Percentiles rank a stretch among this genome's conserved stretches.
phyloP scores from a whole-genome alignment of 2,329 filamentous ascomycete species.

The Nemania sp. region DNA sequence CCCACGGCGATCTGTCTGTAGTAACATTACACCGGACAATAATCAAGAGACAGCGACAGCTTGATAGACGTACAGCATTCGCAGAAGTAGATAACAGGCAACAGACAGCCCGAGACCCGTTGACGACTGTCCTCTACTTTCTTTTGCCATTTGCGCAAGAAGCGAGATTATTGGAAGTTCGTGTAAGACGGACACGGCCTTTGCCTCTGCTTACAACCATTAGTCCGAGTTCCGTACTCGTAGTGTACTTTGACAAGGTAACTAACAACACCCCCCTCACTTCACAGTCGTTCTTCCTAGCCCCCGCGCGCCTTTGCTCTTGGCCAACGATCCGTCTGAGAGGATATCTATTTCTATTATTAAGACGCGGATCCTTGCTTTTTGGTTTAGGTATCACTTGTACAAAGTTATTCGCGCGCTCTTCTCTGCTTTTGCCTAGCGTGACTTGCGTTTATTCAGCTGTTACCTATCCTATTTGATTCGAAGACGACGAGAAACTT shows the following conservation, averaged over 20 bases:
- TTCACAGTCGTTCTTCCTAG: conserved; percentile 6
- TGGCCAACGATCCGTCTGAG: conserved; percentile 19
- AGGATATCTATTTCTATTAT: conserved; percentile 23
- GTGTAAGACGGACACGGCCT: conserved; percentile 12
- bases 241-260: not conserved
- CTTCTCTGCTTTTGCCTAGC: not conserved
- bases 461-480: not conserved
- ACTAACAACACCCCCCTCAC: conserved; percentile 16
- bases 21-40: conserved; percentile 31
- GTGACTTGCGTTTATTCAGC: conserved; percentile 3
- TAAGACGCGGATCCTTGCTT: conserved; percentile 19
- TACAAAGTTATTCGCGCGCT: not conserved
- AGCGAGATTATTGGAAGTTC: not conserved
- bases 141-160: conserved; percentile 3
- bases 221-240: conserved; percentile 11
- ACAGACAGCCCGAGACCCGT: not conserved
- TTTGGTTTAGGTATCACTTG: not conserved
- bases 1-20: conserved; percentile 35
- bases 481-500: not conserved
- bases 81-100: not conserved
- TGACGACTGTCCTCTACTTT: not conserved
- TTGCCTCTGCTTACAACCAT: conserved; percentile 13
- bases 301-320: conserved; percentile 19
- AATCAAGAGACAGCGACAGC: conserved; percentile 16
- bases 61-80: not conserved